Percentiles rank a stretch among this genome's conserved stretches.
These are phyloP conservation scores for Zymoseptoria ardabiliae DNA, from an alignment of 2,329 filamentous ascomycete species.

Conservation along the genomic window DNA sequence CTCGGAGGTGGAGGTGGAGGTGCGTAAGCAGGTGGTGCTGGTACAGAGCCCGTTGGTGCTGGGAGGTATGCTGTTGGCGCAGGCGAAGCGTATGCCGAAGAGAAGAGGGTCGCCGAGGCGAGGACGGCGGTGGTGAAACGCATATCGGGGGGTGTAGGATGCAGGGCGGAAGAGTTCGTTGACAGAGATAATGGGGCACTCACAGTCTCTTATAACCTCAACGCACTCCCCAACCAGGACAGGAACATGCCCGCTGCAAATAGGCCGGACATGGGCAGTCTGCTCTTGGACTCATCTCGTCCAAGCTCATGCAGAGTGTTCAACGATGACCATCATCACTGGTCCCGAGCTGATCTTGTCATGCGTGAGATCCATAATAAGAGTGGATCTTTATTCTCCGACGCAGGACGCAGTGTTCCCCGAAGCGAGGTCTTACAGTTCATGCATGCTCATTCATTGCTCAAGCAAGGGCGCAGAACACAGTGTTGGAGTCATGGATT, in stretches of 20 bases:
- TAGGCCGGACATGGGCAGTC: no score
- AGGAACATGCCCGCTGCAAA: not conserved
- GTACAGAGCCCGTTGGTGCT: not conserved
- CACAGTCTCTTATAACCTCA: not conserved
- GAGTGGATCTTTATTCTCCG: not conserved
- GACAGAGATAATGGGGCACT: not conserved
- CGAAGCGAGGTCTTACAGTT: not conserved
- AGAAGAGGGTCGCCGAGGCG: constrained; percentile 13
- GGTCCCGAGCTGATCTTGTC: not conserved
- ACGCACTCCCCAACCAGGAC: constrained; percentile 3
- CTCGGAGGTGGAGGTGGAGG: not conserved
- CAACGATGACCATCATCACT: not conserved
- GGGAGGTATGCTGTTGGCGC: constrained; percentile 8
- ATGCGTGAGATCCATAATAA: not conserved
- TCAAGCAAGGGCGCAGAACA: not conserved
- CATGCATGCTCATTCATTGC: not conserved
- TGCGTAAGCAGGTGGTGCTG: not conserved
- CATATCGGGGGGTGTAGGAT: constrained; percentile 11
- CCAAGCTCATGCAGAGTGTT: not conserved
- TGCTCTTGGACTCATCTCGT: not conserved
- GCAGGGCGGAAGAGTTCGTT: not conserved
- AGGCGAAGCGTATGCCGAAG: constrained; percentile 15
- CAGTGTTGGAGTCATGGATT: not conserved
- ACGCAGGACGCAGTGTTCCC: not conserved
- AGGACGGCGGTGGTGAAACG: constrained; percentile 16